A percentile compares a stretch with the other conserved stretches of the same genome.
phyloP scores from a whole-genome alignment of 495 filamentous ascomycete species.

The Baudoinia panamericana region DNA sequence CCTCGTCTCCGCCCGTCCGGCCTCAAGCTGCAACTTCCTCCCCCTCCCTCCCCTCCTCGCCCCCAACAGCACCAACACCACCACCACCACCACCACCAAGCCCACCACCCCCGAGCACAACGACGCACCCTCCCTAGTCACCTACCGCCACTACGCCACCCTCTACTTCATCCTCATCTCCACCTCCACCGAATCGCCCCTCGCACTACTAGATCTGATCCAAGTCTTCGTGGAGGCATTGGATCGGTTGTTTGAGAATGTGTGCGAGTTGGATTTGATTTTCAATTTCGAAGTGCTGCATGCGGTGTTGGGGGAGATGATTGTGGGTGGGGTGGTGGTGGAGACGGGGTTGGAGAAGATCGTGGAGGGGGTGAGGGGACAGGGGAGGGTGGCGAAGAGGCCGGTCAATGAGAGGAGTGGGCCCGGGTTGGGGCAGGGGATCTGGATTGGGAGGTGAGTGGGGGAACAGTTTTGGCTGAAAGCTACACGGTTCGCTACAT shows the following conservation, averaged over 20 bases:
- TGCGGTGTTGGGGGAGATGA: slow-evolving; percentile 82
- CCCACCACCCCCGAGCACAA: slow-evolving; percentile 36
- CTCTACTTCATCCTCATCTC: slow-evolving; percentile 97
- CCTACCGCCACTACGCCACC: slow-evolving; percentile 95
- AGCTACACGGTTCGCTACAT: too few relatives aligned
- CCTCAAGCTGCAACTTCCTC: slow-evolving; percentile 92
- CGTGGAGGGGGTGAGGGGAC: slow-evolving; percentile 66
- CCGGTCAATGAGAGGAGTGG: slow-evolving; percentile 30
- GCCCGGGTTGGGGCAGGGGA: slow-evolving; percentile 22
- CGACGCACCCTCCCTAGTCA: slow-evolving; percentile 87
- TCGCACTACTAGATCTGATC: slow-evolving; percentile 89
- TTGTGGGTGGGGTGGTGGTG: slow-evolving; percentile 88
- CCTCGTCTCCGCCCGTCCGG: slow-evolving; percentile 78
- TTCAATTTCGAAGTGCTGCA: slow-evolving; percentile 98
- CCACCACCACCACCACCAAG: slow-evolving; percentile 30
- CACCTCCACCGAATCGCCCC: slow-evolving; percentile 91
- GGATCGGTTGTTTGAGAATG: slow-evolving; percentile 91
- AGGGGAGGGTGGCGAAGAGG: slow-evolving; percentile 66
- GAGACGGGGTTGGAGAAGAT: slow-evolving; percentile 84
- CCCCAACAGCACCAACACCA: slow-evolving; percentile 39
- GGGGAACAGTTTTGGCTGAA: too few relatives aligned
- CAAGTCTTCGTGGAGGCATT: slow-evolving; percentile 95
- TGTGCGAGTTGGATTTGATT: slow-evolving; percentile 94
- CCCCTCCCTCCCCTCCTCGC: slow-evolving; percentile 60
- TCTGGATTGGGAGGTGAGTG: slow-evolving; percentile 35